phyloP scores from a whole-genome alignment of 371 early-diverging fungal genomes.

The Mortierella sp. region DNA sequence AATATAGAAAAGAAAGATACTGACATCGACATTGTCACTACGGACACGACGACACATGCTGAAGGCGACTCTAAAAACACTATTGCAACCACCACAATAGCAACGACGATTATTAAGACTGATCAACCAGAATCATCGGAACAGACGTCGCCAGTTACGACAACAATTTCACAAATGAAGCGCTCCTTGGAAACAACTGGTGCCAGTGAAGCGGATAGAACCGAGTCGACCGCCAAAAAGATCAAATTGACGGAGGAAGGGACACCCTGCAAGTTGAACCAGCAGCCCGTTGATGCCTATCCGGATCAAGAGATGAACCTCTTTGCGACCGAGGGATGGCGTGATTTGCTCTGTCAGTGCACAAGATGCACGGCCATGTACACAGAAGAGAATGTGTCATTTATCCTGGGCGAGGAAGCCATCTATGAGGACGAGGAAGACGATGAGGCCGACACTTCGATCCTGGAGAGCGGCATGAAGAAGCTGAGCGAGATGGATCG shows the following conservation, averaged over 20 bases:
- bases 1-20: background rate
- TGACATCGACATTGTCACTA: background rate
- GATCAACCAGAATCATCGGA: background rate
- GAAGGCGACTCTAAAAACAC: background rate
- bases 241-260: conserved; percentile 10
- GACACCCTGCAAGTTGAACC: conserved; percentile 35
- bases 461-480: conserved; percentile 83
- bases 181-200: conserved; percentile 57
- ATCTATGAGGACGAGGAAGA: conserved; percentile 63
- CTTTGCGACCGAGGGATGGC: conserved; percentile 51
- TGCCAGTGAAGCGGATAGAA: background rate
- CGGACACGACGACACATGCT: background rate
- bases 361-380: conserved; percentile 25
- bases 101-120: background rate
- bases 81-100: conserved; percentile 2
- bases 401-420: conserved; percentile 56
- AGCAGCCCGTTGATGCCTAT: conserved; percentile 58
- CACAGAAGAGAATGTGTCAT: conserved; percentile 46
- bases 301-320: conserved; percentile 43
- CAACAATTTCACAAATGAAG: conserved; percentile 53
- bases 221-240: conserved; percentile 19
- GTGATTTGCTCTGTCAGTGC: conserved; percentile 57
- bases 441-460: conserved; percentile 68
- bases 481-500: conserved; percentile 78
- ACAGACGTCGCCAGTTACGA: background rate